phyloP scores from a whole-genome alignment of 345 rosid genomes.

The Brassica rapa region DNA sequence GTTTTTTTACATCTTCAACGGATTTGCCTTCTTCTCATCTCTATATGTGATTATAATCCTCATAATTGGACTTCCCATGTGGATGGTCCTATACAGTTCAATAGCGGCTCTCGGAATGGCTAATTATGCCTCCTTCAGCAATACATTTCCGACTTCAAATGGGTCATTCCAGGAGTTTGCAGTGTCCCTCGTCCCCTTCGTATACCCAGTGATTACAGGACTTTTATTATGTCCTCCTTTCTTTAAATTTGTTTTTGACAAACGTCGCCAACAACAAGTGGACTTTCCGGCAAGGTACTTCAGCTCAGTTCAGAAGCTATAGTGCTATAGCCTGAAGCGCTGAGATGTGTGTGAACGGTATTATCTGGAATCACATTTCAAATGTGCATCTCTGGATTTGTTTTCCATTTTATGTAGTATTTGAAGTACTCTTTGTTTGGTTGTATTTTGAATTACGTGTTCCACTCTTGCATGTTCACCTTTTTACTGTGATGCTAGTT shows the following conservation, averaged over 20 bases:
- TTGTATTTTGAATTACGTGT: no score
- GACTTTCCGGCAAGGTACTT: neutral
- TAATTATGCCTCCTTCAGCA: neutral
- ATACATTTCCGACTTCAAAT: neutral
- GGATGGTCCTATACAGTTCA: neutral
- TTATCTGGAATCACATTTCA: neutral
- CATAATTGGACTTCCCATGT: conserved; percentile 31
- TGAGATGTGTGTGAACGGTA: neutral
- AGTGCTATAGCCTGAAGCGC: neutral
- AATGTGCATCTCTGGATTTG: neutral
- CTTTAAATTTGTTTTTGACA: neutral
- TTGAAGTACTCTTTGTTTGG: no score
- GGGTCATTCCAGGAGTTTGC: neutral
- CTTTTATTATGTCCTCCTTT: neutral
- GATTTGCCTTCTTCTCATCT: conserved; percentile 26
- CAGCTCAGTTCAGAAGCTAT: neutral
- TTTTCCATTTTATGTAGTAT: no score
- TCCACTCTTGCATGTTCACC: no score
- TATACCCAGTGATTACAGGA: neutral
- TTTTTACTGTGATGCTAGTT: no score
- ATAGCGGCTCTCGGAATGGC: conserved; percentile 1
- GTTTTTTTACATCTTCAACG: conserved; percentile 12
- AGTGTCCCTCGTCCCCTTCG: neutral
- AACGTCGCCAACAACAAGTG: neutral
- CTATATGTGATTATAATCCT: conserved; percentile 26